Conservation (phyloP, 2,329 filamentous ascomycete species). For the Cladosporium sp. region DNA sequence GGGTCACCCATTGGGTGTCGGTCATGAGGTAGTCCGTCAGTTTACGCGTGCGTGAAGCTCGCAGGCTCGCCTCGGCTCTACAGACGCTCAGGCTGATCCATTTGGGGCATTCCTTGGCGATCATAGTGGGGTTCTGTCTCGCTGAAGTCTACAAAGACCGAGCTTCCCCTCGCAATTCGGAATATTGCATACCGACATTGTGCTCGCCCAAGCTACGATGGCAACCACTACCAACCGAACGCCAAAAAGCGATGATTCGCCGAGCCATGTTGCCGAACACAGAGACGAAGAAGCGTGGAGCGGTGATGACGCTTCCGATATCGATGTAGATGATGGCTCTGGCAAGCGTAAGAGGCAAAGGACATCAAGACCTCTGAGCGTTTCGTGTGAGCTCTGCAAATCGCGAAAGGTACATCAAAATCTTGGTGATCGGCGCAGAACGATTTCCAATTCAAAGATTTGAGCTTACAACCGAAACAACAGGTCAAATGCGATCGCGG, state of each 20-base stretch:
- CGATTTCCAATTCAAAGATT: too few relatives aligned
- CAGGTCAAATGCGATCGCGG: conserved; percentile 66
- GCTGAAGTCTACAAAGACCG: neutral
- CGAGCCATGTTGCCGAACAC: conserved; percentile 20
- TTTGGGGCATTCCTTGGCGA: neutral
- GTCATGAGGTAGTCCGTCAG: neutral
- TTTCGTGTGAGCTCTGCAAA: conserved; percentile 71
- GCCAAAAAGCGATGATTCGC: conserved; percentile 19
- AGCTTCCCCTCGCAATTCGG: neutral
- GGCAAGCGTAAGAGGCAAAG: conserved; percentile 45
- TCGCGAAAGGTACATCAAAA: conserved; percentile 62
- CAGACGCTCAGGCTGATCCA: neutral
- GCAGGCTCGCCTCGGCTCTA: too few relatives aligned
- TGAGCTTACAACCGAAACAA: neutral
- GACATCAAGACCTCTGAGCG: conserved; percentile 40
- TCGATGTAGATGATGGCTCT: conserved; percentile 30
- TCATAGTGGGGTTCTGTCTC: too few relatives aligned
- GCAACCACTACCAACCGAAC: conserved; percentile 14
- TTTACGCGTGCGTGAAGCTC: too few relatives aligned
- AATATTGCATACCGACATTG: too few relatives aligned
- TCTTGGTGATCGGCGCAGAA: neutral
- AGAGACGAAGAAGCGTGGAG: conserved; percentile 36
- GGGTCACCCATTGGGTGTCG: neutral
- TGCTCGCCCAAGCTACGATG: conserved; percentile 14
- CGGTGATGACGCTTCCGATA: conserved; percentile 31